Percentiles rank a stretch among this genome's conserved stretches.
Evolutionary conservation across 2,329 filamentous ascomycete genomes (phyloP).

Genomic region (Aspergillus niger): DNA sequence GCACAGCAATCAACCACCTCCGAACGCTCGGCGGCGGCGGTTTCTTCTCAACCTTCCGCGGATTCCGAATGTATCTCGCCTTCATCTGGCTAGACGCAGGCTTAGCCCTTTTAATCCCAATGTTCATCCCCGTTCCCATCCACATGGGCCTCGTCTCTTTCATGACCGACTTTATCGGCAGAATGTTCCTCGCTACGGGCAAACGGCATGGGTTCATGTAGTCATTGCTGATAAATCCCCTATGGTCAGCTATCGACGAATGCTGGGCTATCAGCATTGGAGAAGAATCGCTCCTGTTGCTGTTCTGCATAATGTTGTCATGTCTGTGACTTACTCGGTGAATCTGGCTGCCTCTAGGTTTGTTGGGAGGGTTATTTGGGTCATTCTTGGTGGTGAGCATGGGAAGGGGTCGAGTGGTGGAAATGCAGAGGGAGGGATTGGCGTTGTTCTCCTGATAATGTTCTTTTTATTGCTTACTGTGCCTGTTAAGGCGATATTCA

Average conservation of each 20-base stretch:
- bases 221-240: slow-evolving; percentile 71
- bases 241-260: slow-evolving; percentile 67
- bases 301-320: slow-evolving; percentile 61
- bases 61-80: slow-evolving; percentile 55
- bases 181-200: slow-evolving; percentile 67
- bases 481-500: slow-evolving; percentile 73
- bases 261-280: slow-evolving; percentile 69
- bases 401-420: neutral
- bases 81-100: slow-evolving; percentile 35
- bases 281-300: slow-evolving; percentile 70
- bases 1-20: slow-evolving; percentile 62
- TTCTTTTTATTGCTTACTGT: slow-evolving; percentile 62
- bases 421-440: neutral
- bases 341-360: slow-evolving; percentile 46
- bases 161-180: slow-evolving; percentile 58
- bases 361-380: neutral
- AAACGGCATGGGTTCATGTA: slow-evolving; percentile 80
- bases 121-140: slow-evolving; percentile 24
- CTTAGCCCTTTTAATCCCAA: neutral
- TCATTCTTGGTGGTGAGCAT: neutral
- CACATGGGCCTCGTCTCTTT: slow-evolving; percentile 46
- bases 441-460: slow-evolving; percentile 28
- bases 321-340: slow-evolving; percentile 48
- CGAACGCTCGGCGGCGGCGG: slow-evolving; percentile 60
- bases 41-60: slow-evolving; percentile 68